phyloP scores from a whole-genome alignment of 257 asterid genomes.

The Capsicum pubescens region DNA sequence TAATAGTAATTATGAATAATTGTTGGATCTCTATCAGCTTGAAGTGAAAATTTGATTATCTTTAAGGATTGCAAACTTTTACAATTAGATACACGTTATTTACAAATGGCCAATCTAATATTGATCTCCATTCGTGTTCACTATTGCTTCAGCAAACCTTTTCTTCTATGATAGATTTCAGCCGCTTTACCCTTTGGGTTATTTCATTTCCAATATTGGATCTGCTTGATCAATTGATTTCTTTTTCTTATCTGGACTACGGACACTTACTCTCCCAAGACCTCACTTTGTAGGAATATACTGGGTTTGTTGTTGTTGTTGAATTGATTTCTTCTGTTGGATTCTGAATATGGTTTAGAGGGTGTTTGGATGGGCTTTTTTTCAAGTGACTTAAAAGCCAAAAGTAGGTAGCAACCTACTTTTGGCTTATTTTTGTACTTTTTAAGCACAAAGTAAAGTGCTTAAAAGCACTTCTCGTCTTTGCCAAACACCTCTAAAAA shows the following conservation, averaged over 20 bases:
- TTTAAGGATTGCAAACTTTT: background rate
- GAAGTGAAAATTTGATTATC: background rate
- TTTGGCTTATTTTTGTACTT: too few relatives aligned
- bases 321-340: background rate
- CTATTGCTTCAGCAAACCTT: background rate
- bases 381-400: too few relatives aligned
- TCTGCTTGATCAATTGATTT: background rate
- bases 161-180: background rate
- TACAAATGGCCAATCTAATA: background rate
- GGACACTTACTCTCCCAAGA: too few relatives aligned
- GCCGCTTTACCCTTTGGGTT: background rate
- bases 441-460: too few relatives aligned
- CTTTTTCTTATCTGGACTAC: background rate
- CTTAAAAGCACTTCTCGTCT: too few relatives aligned
- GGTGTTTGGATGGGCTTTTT: too few relatives aligned
- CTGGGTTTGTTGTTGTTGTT: too few relatives aligned
- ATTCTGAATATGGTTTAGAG: background rate
- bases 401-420: too few relatives aligned
- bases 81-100: background rate
- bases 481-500: too few relatives aligned
- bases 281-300: too few relatives aligned
- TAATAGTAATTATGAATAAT: background rate
- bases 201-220: background rate
- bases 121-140: background rate
- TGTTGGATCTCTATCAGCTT: background rate